Conservation (phyloP, 768 basidiomycete genomes). For the Cystofilobasidium macerans region DNA sequence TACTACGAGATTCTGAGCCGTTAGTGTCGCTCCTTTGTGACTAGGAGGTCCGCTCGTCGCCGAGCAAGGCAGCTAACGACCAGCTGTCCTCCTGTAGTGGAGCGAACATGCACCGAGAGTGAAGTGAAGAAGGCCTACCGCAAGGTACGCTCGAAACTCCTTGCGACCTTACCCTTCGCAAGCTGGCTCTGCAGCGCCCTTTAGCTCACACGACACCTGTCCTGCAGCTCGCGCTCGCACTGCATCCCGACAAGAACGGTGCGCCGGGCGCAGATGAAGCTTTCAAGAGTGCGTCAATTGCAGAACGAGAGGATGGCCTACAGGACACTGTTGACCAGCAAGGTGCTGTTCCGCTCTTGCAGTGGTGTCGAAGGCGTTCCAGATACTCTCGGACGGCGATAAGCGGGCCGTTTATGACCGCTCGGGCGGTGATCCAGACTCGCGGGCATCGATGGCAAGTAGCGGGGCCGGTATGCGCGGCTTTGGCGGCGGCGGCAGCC, state of each 20-base stretch:
- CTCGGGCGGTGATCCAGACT: conserved; percentile 74
- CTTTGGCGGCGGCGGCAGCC: conserved; percentile 19
- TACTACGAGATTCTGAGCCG: conserved; percentile 83
- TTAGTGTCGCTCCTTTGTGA: not conserved
- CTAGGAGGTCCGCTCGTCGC: not conserved
- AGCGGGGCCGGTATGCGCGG: conserved; percentile 27
- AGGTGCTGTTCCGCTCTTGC: conserved; percentile 5
- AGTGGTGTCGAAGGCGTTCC: conserved; percentile 98
- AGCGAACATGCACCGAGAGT: conserved; percentile 35
- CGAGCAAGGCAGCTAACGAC: too few species aligned
- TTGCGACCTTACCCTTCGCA: conserved; percentile 15
- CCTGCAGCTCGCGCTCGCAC: conserved; percentile 57
- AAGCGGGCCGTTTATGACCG: conserved; percentile 79
- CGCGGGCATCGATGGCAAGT: conserved; percentile 46
- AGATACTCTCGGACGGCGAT: conserved; percentile 84
- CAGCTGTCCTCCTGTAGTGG: conserved; percentile 29
- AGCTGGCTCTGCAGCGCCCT: conserved; percentile 5
- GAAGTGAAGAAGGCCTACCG: conserved; percentile 74
- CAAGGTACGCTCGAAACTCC: too few species aligned
- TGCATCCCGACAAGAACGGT: conserved; percentile 49
- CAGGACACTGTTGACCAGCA: not conserved
- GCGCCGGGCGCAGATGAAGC: conserved; percentile 98
- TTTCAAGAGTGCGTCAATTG: conserved; percentile 65
- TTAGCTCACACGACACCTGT: not conserved
- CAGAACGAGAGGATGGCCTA: not conserved